These are phyloP conservation scores for Lentinula lateritia DNA, from an alignment of 768 basidiomycete species.

Conservation along the genomic window DNA sequence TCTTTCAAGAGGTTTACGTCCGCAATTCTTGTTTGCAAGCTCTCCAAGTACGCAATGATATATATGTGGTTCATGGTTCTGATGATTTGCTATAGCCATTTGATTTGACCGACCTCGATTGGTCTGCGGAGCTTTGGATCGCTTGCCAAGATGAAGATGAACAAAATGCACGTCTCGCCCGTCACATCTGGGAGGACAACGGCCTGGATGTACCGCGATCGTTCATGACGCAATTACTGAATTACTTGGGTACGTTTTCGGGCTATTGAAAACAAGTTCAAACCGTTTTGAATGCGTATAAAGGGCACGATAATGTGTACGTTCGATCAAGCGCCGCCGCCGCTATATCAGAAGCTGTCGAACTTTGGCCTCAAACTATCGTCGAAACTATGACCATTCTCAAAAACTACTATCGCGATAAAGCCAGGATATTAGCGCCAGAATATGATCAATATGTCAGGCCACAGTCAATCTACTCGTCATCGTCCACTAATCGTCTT, in stretches of 20 bases:
- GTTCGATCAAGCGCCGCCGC: conserved; percentile 68
- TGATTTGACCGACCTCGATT: conserved; percentile 91
- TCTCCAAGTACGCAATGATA: conserved; percentile 54
- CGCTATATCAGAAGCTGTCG: conserved; percentile 74
- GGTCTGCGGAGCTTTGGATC: conserved; percentile 85
- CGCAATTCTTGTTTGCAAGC: conserved; percentile 88
- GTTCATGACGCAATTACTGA: conserved; percentile 51
- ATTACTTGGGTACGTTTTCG: conserved; percentile 59
- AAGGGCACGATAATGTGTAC: conserved; percentile 77
- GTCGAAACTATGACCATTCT: conserved; percentile 44
- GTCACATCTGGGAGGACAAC: conserved; percentile 91
- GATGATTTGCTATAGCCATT: conserved; percentile 54
- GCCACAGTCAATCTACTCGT: conserved; percentile 3
- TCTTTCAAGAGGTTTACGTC: conserved; percentile 84
- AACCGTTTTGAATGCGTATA: not conserved
- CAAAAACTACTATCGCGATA: conserved; percentile 76
- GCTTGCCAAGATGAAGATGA: conserved; percentile 83
- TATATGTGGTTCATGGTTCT: not conserved
- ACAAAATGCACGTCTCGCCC: conserved; percentile 80
- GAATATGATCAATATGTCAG: conserved; percentile 91
- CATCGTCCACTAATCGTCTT: conserved; percentile 2
- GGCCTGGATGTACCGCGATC: conserved; percentile 80
- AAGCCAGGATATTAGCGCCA: conserved; percentile 83
- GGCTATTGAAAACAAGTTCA: not conserved
- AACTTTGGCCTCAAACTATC: conserved; percentile 60